These are phyloP conservation scores for Boeremia exigua DNA, from an alignment of 2,329 filamentous ascomycete genomes.

Conservation along the genomic window DNA sequence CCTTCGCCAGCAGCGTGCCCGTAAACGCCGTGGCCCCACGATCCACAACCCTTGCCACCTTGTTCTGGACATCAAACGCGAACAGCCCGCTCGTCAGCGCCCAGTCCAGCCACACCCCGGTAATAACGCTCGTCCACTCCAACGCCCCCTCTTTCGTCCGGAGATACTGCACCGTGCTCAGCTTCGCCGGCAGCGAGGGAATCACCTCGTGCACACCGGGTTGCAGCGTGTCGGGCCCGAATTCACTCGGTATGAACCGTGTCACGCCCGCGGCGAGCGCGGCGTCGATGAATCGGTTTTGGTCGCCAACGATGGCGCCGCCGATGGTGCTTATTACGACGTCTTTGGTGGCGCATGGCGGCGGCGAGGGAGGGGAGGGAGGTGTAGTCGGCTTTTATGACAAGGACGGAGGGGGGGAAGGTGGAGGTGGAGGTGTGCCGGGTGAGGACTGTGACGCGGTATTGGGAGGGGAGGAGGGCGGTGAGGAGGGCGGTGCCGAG, in stretches of 20 bases:
- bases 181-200: not conserved
- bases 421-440: not conserved
- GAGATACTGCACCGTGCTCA: not conserved
- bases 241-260: slow-evolving; percentile 48
- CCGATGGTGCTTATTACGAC: slow-evolving; percentile 41
- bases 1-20: not conserved
- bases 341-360: slow-evolving; percentile 30
- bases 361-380: not conserved
- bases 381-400: not conserved
- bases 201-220: not conserved
- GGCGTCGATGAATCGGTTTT: slow-evolving; percentile 41
- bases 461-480: not conserved
- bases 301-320: slow-evolving; percentile 18
- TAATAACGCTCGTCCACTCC: not conserved
- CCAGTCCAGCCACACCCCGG: not conserved
- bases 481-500: not conserved
- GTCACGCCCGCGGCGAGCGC: slow-evolving; percentile 44
- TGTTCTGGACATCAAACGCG: not conserved
- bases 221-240: slow-evolving; percentile 35
- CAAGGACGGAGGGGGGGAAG: not conserved
- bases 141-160: not conserved
- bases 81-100: not conserved
- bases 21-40: not conserved
- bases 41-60: not conserved
- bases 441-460: not conserved